Evolutionary conservation across 345 rosid genomes (phyloP).

Genomic region (Draba incana): DNA sequence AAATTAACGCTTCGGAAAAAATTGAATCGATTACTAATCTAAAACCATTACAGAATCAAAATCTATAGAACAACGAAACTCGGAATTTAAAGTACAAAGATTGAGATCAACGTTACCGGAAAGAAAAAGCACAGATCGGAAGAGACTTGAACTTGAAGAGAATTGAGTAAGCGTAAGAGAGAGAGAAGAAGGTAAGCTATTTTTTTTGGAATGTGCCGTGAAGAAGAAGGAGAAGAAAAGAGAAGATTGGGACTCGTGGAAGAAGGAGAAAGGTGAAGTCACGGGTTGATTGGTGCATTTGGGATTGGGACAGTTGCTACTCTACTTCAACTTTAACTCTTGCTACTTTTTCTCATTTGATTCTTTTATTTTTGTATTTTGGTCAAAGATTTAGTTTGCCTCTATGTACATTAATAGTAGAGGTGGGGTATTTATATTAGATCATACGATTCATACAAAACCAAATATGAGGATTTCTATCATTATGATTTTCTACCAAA

Average conservation of each 20-base stretch:
- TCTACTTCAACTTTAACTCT: background rate
- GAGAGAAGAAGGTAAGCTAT: constrained; percentile 29
- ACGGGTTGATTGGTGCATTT: constrained; percentile 24
- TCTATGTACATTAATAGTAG: constrained; percentile 5
- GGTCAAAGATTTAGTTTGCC: constrained; percentile 12
- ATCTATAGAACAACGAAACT: background rate
- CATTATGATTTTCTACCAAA: too few species aligned
- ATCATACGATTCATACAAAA: background rate
- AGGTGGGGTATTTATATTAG: background rate
- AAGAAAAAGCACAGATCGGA: constrained; percentile 1
- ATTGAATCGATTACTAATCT: background rate
- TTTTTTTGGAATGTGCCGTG: constrained; percentile 30
- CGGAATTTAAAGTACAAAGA: background rate
- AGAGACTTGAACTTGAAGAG: constrained; percentile 1
- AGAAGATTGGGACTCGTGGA: constrained; percentile 19
- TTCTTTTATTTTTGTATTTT: background rate
- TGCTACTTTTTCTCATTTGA: background rate
- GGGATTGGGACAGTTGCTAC: too few species aligned
- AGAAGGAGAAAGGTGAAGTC: constrained; percentile 14
- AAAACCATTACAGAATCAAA: background rate
- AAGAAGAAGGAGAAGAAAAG: constrained; percentile 28
- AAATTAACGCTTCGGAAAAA: background rate
- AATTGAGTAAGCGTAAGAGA: constrained; percentile 36
- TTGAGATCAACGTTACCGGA: background rate
- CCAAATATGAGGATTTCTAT: too few species aligned